Evolutionary conservation across 2,329 filamentous ascomycete genomes (phyloP).

Genomic region (Colletotrichum sp.): DNA sequence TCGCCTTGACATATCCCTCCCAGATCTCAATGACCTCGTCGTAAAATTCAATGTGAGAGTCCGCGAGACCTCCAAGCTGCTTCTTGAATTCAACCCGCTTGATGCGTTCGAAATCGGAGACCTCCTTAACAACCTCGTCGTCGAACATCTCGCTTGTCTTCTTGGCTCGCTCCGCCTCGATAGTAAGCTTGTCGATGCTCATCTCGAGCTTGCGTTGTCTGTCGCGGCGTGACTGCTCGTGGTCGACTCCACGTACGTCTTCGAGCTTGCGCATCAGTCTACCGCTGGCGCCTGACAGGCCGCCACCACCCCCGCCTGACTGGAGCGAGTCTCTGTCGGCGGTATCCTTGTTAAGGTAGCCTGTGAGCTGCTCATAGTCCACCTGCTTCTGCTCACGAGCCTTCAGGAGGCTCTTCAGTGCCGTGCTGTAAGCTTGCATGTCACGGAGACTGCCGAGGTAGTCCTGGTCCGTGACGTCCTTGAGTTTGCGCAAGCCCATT

Average conservation of each 20-base stretch:
- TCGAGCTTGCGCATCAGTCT: conserved; percentile 96
- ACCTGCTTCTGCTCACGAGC: conserved; percentile 97
- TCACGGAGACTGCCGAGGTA: conserved; percentile 92
- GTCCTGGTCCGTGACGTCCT: conserved; percentile 92
- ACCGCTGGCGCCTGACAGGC: conserved; percentile 77
- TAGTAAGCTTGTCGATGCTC: conserved; percentile 88
- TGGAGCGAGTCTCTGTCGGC: conserved; percentile 82
- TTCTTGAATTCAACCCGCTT: conserved; percentile 92
- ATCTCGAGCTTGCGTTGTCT: conserved; percentile 89
- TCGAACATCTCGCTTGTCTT: conserved; percentile 91
- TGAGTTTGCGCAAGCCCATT: conserved; percentile 77
- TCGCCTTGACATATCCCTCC: conserved; percentile 88
- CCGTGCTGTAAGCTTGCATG: conserved; percentile 93
- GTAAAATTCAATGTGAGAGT: conserved; percentile 89
- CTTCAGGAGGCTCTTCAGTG: conserved; percentile 86
- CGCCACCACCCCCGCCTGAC: conserved; percentile 59
- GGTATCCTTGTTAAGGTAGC: conserved; percentile 92
- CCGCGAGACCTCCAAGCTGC: conserved; percentile 82
- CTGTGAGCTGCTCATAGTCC: conserved; percentile 93
- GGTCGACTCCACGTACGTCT: conserved; percentile 94
- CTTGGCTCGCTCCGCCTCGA: conserved; percentile 87
- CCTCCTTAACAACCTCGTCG: conserved; percentile 92
- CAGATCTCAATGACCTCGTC: conserved; percentile 79
- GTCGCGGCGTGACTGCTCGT: conserved; percentile 88
- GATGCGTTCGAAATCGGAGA: conserved; percentile 93